Conservation (phyloP, 768 basidiomycete species). For the Collybia sp. region DNA sequence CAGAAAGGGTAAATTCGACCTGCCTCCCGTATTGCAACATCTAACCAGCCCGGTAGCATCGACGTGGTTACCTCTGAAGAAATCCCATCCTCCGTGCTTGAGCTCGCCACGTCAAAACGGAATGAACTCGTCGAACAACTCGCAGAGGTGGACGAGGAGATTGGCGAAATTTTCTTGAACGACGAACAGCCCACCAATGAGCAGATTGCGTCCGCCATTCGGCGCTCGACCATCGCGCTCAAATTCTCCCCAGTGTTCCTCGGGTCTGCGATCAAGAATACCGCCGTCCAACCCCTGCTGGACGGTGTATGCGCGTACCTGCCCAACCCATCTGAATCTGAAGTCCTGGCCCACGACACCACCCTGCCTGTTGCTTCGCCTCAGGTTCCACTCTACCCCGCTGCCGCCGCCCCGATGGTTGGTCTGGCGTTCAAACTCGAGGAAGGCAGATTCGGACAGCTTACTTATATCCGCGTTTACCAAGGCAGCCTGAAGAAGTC, state of each 20-base stretch:
- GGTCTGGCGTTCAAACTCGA: conserved; percentile 98
- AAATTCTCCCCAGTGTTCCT: conserved; percentile 97
- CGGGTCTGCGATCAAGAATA: conserved; percentile 97
- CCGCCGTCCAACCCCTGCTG: conserved; percentile 87
- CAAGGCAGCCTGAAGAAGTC: conserved; percentile 91
- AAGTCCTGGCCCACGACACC: conserved; percentile 80
- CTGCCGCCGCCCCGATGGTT: conserved; percentile 82
- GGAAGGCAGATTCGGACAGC: conserved; percentile 93
- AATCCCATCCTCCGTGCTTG: conserved; percentile 73
- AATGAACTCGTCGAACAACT: conserved; percentile 90
- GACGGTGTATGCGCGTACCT: conserved; percentile 97
- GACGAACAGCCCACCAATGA: conserved; percentile 70
- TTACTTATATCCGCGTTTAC: conserved; percentile 98
- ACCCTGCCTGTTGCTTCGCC: conserved; percentile 60
- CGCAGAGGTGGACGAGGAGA: conserved; percentile 92
- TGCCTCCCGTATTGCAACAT: conserved; percentile 1
- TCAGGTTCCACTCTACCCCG: conserved; percentile 73
- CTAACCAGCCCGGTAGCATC: conserved; percentile 39
- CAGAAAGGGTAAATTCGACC: conserved; percentile 74
- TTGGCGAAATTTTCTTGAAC: conserved; percentile 88
- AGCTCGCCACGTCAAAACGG: conserved; percentile 79
- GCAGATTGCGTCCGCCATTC: conserved; percentile 81
- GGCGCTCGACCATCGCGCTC: conserved; percentile 81
- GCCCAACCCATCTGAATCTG: conserved; percentile 79
- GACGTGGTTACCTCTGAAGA: conserved; percentile 80